A percentile compares a stretch with the other conserved stretches of the same genome.
These are phyloP conservation scores for Craterostigma plantagineum DNA, from an alignment of 257 asterid species.

Conservation along the genomic window DNA sequence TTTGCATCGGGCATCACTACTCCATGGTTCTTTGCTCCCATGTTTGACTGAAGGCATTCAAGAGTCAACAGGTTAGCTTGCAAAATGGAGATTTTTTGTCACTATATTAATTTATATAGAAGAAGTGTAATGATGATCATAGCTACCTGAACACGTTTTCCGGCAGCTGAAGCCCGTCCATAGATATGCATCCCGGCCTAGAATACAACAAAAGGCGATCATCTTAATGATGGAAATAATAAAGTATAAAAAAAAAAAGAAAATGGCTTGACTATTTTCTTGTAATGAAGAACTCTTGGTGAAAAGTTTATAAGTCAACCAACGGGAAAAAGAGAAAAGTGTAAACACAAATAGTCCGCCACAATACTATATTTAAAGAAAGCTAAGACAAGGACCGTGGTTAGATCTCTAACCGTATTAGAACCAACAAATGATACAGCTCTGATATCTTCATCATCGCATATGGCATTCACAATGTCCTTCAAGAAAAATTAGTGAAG, in stretches of 20 bases:
- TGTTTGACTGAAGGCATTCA: conserved; percentile 49
- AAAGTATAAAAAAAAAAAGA: too few species aligned
- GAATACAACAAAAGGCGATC: conserved; percentile 6
- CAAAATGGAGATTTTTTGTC: conserved; percentile 3
- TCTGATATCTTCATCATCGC: conserved; percentile 84
- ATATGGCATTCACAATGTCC: conserved; percentile 81
- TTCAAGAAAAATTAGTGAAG: conserved; percentile 20
- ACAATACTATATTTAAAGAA: background rate
- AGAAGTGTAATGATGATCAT: conserved; percentile 2
- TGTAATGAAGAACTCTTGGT: background rate
- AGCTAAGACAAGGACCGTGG: background rate
- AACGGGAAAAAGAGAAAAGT: too few species aligned
- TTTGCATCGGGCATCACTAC: conserved; percentile 89
- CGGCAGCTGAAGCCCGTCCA: conserved; percentile 80
- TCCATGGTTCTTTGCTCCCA: conserved; percentile 99
- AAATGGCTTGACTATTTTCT: too few species aligned
- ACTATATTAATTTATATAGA: background rate
- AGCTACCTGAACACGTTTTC: conserved; percentile 94
- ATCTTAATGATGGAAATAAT: too few species aligned
- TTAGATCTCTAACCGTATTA: conserved; percentile 42
- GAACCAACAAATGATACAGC: conserved; percentile 98
- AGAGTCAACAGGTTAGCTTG: conserved; percentile 8
- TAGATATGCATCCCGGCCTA: conserved; percentile 99
- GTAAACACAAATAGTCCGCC: background rate
- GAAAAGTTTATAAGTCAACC: too few species aligned